phyloP scores from a whole-genome alignment of 495 filamentous ascomycete species.

The Pyrenula aspistea region DNA sequence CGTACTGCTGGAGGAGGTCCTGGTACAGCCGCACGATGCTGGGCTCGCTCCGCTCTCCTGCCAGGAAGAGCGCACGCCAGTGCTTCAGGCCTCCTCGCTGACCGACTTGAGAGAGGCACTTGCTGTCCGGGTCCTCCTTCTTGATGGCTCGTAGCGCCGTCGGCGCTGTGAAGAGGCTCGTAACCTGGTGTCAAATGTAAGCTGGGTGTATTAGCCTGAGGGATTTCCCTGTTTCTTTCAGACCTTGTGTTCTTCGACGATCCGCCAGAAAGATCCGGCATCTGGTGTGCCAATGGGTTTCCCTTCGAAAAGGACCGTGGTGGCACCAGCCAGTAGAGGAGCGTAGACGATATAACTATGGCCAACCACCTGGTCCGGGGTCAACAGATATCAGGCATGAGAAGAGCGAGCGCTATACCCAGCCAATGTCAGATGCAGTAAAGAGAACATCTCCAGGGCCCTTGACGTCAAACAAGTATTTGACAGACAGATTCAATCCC shows the following conservation, averaged over 20 bases:
- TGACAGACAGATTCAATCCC: constrained; percentile 66
- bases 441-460: constrained; percentile 79
- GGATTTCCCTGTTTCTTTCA: not conserved
- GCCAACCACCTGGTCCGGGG: constrained; percentile 41
- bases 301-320: constrained; percentile 82
- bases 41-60: constrained; percentile 82
- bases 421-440: constrained; percentile 72
- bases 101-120: constrained; percentile 47
- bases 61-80: constrained; percentile 67
- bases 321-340: constrained; percentile 70
- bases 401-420: constrained; percentile 25
- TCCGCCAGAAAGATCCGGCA: constrained; percentile 76
- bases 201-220: too few relatives aligned
- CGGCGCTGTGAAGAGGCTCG: constrained; percentile 73
- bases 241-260: constrained; percentile 63
- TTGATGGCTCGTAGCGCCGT: constrained; percentile 80
- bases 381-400: not conserved
- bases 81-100: constrained; percentile 52
- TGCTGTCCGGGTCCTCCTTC: constrained; percentile 68
- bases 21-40: constrained; percentile 73
- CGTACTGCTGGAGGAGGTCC: constrained; percentile 51
- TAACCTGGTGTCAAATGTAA: constrained; percentile 36
- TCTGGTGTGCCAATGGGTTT: constrained; percentile 87
- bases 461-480: constrained; percentile 65
- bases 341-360: constrained; percentile 81